Conservation (phyloP, 805 yeast genomes). For the Schwanniomyces vanrijiae region DNA sequence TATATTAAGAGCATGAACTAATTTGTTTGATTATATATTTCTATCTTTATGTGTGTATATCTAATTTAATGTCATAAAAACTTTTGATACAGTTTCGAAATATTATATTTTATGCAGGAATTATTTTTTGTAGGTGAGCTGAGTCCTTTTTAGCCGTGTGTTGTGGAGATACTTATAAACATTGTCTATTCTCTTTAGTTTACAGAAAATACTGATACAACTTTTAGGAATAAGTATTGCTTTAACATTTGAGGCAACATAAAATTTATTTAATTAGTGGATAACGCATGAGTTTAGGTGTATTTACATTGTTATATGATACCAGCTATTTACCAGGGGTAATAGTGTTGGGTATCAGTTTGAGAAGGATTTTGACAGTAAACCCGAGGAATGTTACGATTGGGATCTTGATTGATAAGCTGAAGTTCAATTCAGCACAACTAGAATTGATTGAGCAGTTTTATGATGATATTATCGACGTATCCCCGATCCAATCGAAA, state of each 20-base stretch:
- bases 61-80: conserved; percentile 23
- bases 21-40: conserved; percentile 7
- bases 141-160: too few species aligned
- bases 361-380: conserved; percentile 14
- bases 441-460: conserved; percentile 20
- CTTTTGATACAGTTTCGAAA: not conserved
- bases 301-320: conserved; percentile 50
- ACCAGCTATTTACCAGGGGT: conserved; percentile 59
- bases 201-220: too few species aligned
- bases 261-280: too few species aligned
- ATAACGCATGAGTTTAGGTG: conserved; percentile 32
- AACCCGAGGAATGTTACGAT: conserved; percentile 12
- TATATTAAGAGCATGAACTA: conserved; percentile 4
- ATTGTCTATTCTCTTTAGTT: too few species aligned
- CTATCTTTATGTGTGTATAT: conserved; percentile 17
- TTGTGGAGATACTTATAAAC: not conserved
- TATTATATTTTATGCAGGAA: not conserved
- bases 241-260: not conserved
- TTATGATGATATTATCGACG: conserved; percentile 33
- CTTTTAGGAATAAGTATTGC: too few species aligned
- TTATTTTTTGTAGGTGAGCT: too few species aligned
- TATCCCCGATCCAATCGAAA: conserved; percentile 21
- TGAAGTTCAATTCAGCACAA: conserved; percentile 25
- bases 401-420: conserved; percentile 35
- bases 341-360: conserved; percentile 45